Evolutionary conservation across 208 protist genomes (phyloP), one percentile per base, ranked within the genome.

Genomic region (Vickermania spadyakhi): DNA sequence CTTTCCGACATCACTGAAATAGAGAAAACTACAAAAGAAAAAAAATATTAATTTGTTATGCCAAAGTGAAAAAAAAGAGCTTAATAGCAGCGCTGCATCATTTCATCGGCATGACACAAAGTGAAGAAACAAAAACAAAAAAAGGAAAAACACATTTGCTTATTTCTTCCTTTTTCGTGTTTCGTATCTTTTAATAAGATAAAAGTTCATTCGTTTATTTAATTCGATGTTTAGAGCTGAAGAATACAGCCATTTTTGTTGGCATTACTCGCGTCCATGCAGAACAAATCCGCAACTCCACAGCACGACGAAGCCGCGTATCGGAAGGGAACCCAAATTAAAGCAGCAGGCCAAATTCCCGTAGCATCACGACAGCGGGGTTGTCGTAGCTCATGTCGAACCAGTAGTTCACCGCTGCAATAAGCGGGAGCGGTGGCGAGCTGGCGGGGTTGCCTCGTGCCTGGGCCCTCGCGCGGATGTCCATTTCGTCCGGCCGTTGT

Each of bases 331-430:
- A n/a, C n/a, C 21, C 49, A 22, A 1, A 55, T 83, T 59, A 93
- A 30, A 93, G 56, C 11, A 93, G 73, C 21, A 93, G 65, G 18
- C 86, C 86, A 67, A 93, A 93, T 60, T 93, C 80, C 22, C 72
- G 74, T 30, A 93, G 68, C 72, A 93, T 77, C 41, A 90, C 82
- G 18, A 89, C 82, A 4, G 86, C 66, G 23, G 85, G 81, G 55
- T 91, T 92, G 49, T 55, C 73, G 71, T 89, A 93, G 57, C 77
- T 87, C 86, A 95, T 97, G 66, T 96, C 86, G 62, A 86, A 96
- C 89, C 91, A 97, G 66, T 95, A 96, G 71, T 97, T 97, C 22
- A 97, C 91, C 2, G 91, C 91, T 0, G 89, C 85, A 36, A 89
- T 86, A 5, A 88, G 74, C n/a, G 82, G 82, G 18, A 93, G 71